phyloP scores from a whole-genome alignment of 2,329 filamentous ascomycete genomes.

The Colletotrichum kahawae region DNA sequence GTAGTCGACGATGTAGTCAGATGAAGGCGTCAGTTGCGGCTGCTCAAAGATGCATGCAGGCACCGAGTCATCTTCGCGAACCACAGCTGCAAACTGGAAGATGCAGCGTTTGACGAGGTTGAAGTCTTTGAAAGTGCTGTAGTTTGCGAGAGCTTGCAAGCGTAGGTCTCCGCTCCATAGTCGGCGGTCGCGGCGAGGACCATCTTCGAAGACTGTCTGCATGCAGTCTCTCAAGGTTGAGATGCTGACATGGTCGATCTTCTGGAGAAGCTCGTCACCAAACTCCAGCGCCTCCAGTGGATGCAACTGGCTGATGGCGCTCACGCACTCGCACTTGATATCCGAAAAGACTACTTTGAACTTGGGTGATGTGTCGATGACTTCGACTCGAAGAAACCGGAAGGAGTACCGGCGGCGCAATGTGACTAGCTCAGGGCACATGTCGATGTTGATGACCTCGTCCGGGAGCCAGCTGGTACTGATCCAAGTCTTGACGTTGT shows the following conservation, averaged over 20 bases:
- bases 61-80: slow-evolving; percentile 34
- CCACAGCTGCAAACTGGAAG: slow-evolving; percentile 37
- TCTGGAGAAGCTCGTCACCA: slow-evolving; percentile 25
- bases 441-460: slow-evolving; percentile 38
- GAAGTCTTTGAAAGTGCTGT: slow-evolving; percentile 38
- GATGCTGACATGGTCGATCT: slow-evolving; percentile 34
- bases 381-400: slow-evolving; percentile 36
- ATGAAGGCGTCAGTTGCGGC: slow-evolving; percentile 30
- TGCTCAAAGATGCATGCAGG: slow-evolving; percentile 39
- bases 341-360: slow-evolving; percentile 36
- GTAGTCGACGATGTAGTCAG: slow-evolving; percentile 42
- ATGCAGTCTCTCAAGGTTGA: slow-evolving; percentile 41
- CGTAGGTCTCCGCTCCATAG: slow-evolving; percentile 41
- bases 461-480: slow-evolving; percentile 42
- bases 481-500: slow-evolving; percentile 39
- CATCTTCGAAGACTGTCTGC: slow-evolving; percentile 44
- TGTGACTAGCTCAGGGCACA: slow-evolving; percentile 31
- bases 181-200: slow-evolving; percentile 39
- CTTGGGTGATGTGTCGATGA: slow-evolving; percentile 38
- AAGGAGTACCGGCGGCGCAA: slow-evolving; percentile 37
- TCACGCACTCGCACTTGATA: slow-evolving; percentile 31
- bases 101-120: slow-evolving; percentile 38
- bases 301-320: slow-evolving; percentile 27
- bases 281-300: slow-evolving; percentile 23
- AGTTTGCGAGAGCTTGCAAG: slow-evolving; percentile 40